Evolutionary conservation across 352 stramenopile species (phyloP), one percentile per base, ranked within the genome.

Genomic region (Globisporangium takayamanum): DNA sequence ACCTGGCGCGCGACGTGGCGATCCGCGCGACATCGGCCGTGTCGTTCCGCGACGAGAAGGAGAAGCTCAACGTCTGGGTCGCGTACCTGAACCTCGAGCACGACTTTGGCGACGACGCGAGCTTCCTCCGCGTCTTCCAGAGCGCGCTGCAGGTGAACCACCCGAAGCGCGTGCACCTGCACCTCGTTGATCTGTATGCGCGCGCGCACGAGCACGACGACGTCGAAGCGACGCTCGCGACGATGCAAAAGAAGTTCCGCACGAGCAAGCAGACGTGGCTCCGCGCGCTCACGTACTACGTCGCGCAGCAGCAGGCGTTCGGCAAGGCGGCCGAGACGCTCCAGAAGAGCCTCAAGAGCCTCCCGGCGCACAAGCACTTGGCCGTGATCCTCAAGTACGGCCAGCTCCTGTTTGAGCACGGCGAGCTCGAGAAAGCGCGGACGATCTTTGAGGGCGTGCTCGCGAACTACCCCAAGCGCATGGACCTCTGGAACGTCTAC

Each of bases 41-140:
- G 42, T 96, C 96, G 60, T 98, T 98, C 73, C 87, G 93, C 42
- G 80, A 98, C 58, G 95, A 98, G 67, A 89, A 94, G 59, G 95
- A 99, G 67, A 99, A 98, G 77, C 77, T 98, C 53, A 99, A 99
- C 69, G 93, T 98, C 12, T 99, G 94, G 94, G 85, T 97, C 33
- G 96, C 95, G 46, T 89, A 96, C 48, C 68, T 99, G 58, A 98
- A 97, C 57, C 76, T 99, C 55, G 96, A 99, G 70, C 83, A 98
- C 58, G 96, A 98, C 66, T 98, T 98, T 69, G 96, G 96, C 28
- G 95, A 91, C 52, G 81, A 94, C 37, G 86, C 76, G 33, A 96
- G 76, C 33, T 95, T 98, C 59, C 55, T 92, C 63, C 84, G 88
- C 45, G 88, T 97, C 20, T 94, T 98, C 50, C 92, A 97, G 42